These are phyloP conservation scores for Closterium sp. DNA, from an alignment of 139 green algal genomes.

Conservation along the genomic window DNA sequence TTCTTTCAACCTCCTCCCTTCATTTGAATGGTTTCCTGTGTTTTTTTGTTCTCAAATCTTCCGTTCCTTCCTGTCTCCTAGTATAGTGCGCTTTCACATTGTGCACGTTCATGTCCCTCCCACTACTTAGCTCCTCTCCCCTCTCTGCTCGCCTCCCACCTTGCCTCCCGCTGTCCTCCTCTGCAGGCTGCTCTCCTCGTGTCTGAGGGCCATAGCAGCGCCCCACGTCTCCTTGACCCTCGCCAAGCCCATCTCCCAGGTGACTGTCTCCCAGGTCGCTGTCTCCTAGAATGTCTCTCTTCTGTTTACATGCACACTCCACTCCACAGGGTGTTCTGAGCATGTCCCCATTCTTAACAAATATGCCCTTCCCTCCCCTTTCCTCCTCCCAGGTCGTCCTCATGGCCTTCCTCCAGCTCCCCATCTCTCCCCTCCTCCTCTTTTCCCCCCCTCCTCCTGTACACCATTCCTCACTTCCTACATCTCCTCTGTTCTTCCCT, in stretches of 20 bases:
- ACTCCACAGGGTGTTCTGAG: no score
- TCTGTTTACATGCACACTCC: no score
- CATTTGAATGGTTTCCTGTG: neutral
- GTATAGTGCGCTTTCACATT: no score
- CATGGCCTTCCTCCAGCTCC: neutral
- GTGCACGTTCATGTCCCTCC: neutral
- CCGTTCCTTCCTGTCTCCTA: no score
- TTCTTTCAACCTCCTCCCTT: no score
- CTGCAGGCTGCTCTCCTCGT: conserved; percentile 36
- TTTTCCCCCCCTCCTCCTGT: neutral
- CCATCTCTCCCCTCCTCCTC: neutral
- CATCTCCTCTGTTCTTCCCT: neutral
- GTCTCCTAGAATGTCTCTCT: neutral
- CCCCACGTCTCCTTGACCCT: conserved; percentile 31
- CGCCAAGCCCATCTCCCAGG: conserved; percentile 34
- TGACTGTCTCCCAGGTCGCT: neutral
- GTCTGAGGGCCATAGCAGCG: conserved; percentile 17
- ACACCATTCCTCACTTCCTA: neutral
- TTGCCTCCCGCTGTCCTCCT: conserved; percentile 1
- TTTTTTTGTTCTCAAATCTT: no score
- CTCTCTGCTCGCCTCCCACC: neutral
- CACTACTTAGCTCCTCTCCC: neutral
- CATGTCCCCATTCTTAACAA: no score
- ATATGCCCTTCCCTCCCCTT: neutral
- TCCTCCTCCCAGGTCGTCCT: neutral